These are phyloP conservation scores for Candolleomyces efflorescens DNA, from an alignment of 768 basidiomycete genomes.

Conservation along the genomic window DNA sequence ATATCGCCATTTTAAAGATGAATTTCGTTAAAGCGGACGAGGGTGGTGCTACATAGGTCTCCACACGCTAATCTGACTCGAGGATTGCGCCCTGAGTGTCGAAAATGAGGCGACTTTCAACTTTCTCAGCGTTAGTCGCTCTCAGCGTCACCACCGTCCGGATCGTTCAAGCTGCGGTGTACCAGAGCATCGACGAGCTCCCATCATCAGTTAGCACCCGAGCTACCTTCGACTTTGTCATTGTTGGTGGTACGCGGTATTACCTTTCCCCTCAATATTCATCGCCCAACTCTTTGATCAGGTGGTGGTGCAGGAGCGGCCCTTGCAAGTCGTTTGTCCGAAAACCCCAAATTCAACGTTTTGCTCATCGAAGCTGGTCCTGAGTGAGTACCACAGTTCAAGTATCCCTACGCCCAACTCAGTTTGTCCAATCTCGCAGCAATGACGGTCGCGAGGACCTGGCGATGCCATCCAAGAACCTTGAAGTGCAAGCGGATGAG, in stretches of 20 bases:
- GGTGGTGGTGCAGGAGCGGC: constrained; percentile 7
- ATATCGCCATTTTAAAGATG: no score
- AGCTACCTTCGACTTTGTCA: constrained; percentile 7
- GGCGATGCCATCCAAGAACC: constrained; percentile 1
- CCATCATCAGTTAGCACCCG: not conserved
- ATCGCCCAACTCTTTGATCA: not conserved
- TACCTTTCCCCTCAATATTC: not conserved
- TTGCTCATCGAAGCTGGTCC: constrained; percentile 14
- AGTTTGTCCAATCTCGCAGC: not conserved
- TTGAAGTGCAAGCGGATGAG: constrained; percentile 6
- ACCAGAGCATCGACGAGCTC: constrained; percentile 1
- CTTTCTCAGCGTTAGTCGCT: not conserved
- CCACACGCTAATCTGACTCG: no score
- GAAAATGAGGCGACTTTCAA: not conserved
- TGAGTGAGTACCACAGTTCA: not conserved
- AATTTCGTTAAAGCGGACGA: no score
- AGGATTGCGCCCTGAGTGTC: no score
- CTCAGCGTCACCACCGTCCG: not conserved
- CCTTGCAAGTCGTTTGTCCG: constrained; percentile 6
- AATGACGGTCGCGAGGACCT: not conserved
- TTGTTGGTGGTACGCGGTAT: constrained; percentile 5
- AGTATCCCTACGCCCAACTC: not conserved
- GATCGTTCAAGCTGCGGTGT: not conserved
- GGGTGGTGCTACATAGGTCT: no score
- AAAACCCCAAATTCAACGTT: constrained; percentile 8